Evolutionary conservation across 495 filamentous ascomycete genomes (phyloP).

Genomic region (Xylaria castorea): DNA sequence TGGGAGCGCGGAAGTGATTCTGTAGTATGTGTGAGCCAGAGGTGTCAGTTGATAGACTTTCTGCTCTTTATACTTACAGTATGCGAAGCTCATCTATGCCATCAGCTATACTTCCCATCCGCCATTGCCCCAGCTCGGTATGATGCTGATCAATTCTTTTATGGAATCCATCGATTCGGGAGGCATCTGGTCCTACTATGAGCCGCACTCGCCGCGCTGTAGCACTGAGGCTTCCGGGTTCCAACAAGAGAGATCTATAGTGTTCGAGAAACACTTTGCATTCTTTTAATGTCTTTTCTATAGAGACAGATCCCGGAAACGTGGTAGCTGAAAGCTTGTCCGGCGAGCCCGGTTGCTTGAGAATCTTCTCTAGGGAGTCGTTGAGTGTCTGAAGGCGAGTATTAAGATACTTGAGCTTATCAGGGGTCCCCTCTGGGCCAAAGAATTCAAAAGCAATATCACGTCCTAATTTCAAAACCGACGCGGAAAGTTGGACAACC

Average conservation of each 20-base stretch:
- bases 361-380: slow-evolving; percentile 26
- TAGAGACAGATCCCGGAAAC: slow-evolving; percentile 25
- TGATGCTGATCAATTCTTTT: slow-evolving; percentile 33
- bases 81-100: slow-evolving; percentile 22
- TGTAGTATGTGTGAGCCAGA: neutral
- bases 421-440: slow-evolving; percentile 28
- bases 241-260: slow-evolving; percentile 31
- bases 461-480: slow-evolving; percentile 30
- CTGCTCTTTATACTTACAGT: slow-evolving; percentile 28
- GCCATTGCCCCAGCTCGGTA: slow-evolving; percentile 31
- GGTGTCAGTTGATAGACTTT: slow-evolving; percentile 5
- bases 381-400: slow-evolving; percentile 31
- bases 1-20: slow-evolving; percentile 7
- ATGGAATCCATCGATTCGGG: slow-evolving; percentile 33
- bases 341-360: slow-evolving; percentile 15
- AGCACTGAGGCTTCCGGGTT: slow-evolving; percentile 15
- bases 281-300: slow-evolving; percentile 36
- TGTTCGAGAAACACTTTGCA: slow-evolving; percentile 35
- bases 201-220: slow-evolving; percentile 30
- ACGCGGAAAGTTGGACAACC: slow-evolving; percentile 34
- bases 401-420: slow-evolving; percentile 33
- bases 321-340: slow-evolving; percentile 22
- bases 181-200: slow-evolving; percentile 28
- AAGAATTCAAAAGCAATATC: slow-evolving; percentile 33
- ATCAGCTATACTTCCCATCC: slow-evolving; percentile 16